Evolutionary conservation across 2,329 filamentous ascomycete genomes (phyloP).

Genomic region (Fusarium buharicum): DNA sequence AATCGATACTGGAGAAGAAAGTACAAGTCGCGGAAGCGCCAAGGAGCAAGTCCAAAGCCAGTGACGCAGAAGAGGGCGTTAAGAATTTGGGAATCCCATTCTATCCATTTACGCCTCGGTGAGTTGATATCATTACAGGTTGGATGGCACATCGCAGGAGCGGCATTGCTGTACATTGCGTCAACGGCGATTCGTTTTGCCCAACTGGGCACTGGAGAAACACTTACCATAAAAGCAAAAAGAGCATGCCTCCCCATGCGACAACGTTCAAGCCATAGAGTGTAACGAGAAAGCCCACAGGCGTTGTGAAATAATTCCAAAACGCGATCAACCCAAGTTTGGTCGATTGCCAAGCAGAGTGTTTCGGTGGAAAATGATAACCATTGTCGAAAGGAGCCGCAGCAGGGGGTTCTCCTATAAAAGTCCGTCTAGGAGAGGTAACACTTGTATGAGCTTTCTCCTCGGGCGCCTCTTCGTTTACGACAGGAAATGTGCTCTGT

Average conservation of each 20-base stretch:
- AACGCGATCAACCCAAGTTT: conserved; percentile 69
- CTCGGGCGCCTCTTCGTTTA: conserved; percentile 36
- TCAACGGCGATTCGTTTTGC: conserved; percentile 14
- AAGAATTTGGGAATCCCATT: conserved; percentile 81
- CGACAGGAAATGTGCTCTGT: conserved; percentile 32
- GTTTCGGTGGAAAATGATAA: conserved; percentile 72
- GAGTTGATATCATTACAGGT: conserved; percentile 78
- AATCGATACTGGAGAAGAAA: conserved; percentile 75
- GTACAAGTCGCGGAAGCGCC: conserved; percentile 84
- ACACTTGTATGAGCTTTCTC: conserved; percentile 13
- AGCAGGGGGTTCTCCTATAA: conserved; percentile 41
- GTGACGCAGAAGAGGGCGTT: conserved; percentile 89
- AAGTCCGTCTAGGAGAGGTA: conserved; percentile 14
- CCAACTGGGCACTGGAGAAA: neutral
- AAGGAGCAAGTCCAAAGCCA: conserved; percentile 84
- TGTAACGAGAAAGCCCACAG: conserved; percentile 78
- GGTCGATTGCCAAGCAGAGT: conserved; percentile 68
- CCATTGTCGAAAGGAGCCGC: conserved; percentile 67
- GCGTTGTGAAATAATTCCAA: conserved; percentile 78
- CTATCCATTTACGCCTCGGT: conserved; percentile 84
- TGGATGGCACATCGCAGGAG: conserved; percentile 77
- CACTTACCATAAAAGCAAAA: conserved; percentile 78
- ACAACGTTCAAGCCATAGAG: conserved; percentile 85
- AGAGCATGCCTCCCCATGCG: conserved; percentile 92
- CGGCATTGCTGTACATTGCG: conserved; percentile 35